Conservation (phyloP, 371 early-diverging fungal species). For the Circinella umbellata region DNA sequence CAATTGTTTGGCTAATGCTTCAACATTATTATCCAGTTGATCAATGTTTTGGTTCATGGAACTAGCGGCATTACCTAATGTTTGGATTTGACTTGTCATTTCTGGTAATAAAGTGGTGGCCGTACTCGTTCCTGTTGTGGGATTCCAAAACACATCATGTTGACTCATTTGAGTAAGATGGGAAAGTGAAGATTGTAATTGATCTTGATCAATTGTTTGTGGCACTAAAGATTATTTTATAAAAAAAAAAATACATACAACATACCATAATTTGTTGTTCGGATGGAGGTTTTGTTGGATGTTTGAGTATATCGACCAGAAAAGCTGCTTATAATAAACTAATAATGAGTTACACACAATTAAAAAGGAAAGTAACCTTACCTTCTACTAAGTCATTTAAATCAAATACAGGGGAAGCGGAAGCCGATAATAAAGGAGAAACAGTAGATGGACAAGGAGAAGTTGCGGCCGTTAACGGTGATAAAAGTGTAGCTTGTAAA, state of each 20-base stretch:
- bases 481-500: not conserved
- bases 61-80: conserved; percentile 16
- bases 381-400: conserved; percentile 1
- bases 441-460: not conserved
- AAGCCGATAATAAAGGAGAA: not conserved
- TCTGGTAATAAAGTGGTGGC: conserved; percentile 14
- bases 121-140: conserved; percentile 8
- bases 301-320: too few relatives aligned
- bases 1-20: conserved; percentile 44
- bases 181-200: conserved; percentile 5
- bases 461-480: not conserved
- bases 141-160: not conserved
- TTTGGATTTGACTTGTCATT: conserved; percentile 29
- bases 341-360: too few relatives aligned
- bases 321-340: too few relatives aligned
- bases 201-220: not conserved
- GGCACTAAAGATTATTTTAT: not conserved
- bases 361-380: not conserved
- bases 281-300: too few relatives aligned
- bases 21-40: conserved; percentile 38
- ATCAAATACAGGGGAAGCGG: not conserved
- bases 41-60: conserved; percentile 44
- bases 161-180: not conserved
- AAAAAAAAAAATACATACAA: not conserved
- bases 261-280: too few relatives aligned